These are phyloP conservation scores for Botrytis hyacinthi DNA, from an alignment of 2,329 filamentous ascomycete species.

Conservation along the genomic window DNA sequence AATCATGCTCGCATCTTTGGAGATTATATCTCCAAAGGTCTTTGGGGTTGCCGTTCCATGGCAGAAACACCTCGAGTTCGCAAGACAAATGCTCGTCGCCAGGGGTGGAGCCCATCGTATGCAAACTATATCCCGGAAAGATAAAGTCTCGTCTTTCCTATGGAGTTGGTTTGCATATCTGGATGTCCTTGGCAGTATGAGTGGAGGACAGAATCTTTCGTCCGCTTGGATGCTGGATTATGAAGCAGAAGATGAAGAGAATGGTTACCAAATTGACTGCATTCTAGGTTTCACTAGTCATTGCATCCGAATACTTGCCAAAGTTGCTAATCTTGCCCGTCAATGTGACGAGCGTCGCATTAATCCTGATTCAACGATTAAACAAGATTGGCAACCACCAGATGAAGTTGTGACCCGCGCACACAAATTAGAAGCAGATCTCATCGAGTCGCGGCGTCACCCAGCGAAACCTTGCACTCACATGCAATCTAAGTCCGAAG, in stretches of 20 bases:
- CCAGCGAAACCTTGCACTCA: conserved; percentile 44
- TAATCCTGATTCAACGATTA: conserved; percentile 49
- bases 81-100: conserved; percentile 70
- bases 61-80: conserved; percentile 75
- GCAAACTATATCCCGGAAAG: conserved; percentile 45
- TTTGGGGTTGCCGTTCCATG: conserved; percentile 80
- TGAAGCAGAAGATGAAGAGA: conserved; percentile 49
- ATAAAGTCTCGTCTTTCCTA: conserved; percentile 69
- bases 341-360: conserved; percentile 66
- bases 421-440: conserved; percentile 56
- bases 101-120: conserved; percentile 59
- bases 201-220: conserved; percentile 47
- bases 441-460: conserved; percentile 53
- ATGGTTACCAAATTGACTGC: conserved; percentile 72
- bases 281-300: conserved; percentile 75
- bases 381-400: conserved; percentile 57
- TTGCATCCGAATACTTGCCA: conserved; percentile 68
- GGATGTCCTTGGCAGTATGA: conserved; percentile 73
- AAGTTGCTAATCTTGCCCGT: conserved; percentile 69
- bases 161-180: conserved; percentile 82
- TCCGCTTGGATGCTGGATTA: conserved; percentile 44
- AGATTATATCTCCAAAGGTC: conserved; percentile 78
- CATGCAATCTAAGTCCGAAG: conserved; percentile 48
- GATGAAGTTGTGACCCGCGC: conserved; percentile 55
- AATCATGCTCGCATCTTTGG: conserved; percentile 80